These are phyloP conservation scores for Paracorniculantispora psalliotae DNA, from an alignment of 2,329 filamentous ascomycete species.

Conservation along the genomic window DNA sequence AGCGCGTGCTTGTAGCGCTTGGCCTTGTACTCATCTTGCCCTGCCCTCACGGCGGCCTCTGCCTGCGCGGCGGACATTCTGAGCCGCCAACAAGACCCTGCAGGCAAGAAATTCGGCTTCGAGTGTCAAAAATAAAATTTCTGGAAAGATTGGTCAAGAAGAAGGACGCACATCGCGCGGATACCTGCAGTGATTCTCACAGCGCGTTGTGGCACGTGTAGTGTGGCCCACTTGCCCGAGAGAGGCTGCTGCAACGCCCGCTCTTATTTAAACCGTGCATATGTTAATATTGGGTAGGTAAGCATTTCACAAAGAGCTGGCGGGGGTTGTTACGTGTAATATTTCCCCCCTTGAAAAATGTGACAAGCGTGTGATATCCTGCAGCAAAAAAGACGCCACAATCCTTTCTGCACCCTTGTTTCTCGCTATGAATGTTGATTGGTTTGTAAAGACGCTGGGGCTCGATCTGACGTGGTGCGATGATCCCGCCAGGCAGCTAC, in stretches of 20 bases:
- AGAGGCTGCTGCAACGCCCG: not conserved
- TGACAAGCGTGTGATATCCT: too few species aligned
- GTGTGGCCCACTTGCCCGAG: constrained; percentile 2
- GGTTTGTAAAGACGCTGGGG: not conserved
- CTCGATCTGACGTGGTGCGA: not conserved
- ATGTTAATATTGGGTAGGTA: not conserved
- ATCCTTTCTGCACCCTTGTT: not conserved
- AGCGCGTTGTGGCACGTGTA: constrained; percentile 11
- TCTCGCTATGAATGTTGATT: not conserved
- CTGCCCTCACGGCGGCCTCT: constrained; percentile 28
- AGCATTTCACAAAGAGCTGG: not conserved
- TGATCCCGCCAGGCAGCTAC: not conserved
- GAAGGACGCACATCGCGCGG: not conserved
- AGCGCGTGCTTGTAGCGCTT: constrained; percentile 32
- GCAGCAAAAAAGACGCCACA: not conserved
- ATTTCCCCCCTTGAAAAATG: not conserved
- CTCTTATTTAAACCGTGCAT: not conserved
- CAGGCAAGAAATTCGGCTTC: not conserved
- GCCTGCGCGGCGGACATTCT: constrained; percentile 1
- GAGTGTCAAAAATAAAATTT: not conserved
- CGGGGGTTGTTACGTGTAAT: not conserved
- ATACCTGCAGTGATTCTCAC: not conserved
- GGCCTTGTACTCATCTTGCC: constrained; percentile 28
- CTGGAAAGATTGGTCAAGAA: not conserved
- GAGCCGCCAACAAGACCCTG: not conserved